A percentile compares a stretch with the other conserved stretches of the same genome.
These are phyloP conservation scores for Trypanosoma brucei DNA, from an alignment of 208 protist genomes.

Conservation along the genomic window DNA sequence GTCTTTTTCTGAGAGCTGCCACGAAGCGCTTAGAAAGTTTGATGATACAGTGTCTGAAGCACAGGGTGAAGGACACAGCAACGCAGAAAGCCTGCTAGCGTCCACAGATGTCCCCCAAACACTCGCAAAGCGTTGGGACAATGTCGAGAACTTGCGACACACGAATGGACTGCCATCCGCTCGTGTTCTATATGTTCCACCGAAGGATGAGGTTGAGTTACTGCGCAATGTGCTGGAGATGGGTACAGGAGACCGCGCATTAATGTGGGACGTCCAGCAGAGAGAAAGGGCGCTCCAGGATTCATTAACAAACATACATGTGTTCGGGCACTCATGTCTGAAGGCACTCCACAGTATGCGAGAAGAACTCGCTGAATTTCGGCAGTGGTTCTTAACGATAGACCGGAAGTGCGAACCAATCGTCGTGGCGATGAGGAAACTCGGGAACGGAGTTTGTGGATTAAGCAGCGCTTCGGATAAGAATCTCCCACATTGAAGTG, in stretches of 20 bases:
- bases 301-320: conserved; percentile 14
- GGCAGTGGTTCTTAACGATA: conserved; percentile 29
- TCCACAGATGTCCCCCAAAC: conserved; percentile 6
- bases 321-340: conserved; percentile 18
- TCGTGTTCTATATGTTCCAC: conserved; percentile 59
- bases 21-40: conserved; percentile 27
- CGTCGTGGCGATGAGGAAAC: conserved; percentile 22
- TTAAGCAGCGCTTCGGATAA: too few species aligned
- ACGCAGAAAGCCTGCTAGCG: not conserved
- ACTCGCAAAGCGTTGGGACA: conserved; percentile 44
- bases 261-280: conserved; percentile 51
- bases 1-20: conserved; percentile 37
- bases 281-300: conserved; percentile 30
- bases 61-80: not conserved
- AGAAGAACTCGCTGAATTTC: conserved; percentile 29
- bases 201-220: conserved; percentile 52
- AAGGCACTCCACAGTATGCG: conserved; percentile 27
- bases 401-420: conserved; percentile 39
- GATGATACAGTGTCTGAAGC: conserved; percentile 19
- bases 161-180: conserved; percentile 25
- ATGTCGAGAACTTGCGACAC: conserved; percentile 29
- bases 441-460: not conserved
- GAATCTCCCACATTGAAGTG: too few species aligned
- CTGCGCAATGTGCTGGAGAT: conserved; percentile 73
- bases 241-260: conserved; percentile 50